phyloP scores from a whole-genome alignment of 768 basidiomycete genomes.

The Leccinum subgranulosum region DNA sequence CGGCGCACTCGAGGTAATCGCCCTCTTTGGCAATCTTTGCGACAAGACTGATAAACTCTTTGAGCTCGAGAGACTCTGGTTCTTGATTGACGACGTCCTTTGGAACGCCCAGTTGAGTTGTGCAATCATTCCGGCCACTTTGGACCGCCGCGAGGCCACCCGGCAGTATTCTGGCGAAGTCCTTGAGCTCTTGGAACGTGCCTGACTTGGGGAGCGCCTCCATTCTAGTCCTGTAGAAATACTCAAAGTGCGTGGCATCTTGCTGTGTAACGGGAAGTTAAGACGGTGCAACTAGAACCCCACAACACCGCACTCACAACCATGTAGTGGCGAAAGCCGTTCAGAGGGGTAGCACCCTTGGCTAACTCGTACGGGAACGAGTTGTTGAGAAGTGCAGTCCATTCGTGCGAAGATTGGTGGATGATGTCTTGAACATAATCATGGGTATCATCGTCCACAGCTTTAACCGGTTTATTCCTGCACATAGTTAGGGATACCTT shows the following conservation, averaged over 20 bases:
- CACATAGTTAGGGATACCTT: neutral
- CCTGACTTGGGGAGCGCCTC: neutral
- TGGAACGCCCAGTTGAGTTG: neutral
- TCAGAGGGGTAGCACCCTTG: neutral
- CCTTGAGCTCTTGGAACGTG: neutral
- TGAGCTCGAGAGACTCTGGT: neutral
- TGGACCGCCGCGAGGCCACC: neutral
- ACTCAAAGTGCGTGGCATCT: constrained; percentile 6
- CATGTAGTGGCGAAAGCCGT: constrained; percentile 7
- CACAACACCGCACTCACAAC: neutral
- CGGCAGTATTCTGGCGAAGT: neutral
- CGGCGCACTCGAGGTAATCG: constrained; percentile 7
- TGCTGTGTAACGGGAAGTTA: neutral
- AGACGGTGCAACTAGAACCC: neutral
- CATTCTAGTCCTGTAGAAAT: constrained; percentile 1
- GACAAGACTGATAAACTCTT: neutral
- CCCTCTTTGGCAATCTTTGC: neutral
- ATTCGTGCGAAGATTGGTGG: neutral
- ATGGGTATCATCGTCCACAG: too few species aligned
- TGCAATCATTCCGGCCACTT: neutral
- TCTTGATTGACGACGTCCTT: neutral
- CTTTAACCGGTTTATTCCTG: neutral
- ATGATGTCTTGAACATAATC: constrained; percentile 4
- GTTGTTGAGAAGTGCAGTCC: neutral
- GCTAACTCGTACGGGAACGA: neutral